Conservation (phyloP, 371 early-diverging fungal genomes). For the Mortierella sp. region DNA sequence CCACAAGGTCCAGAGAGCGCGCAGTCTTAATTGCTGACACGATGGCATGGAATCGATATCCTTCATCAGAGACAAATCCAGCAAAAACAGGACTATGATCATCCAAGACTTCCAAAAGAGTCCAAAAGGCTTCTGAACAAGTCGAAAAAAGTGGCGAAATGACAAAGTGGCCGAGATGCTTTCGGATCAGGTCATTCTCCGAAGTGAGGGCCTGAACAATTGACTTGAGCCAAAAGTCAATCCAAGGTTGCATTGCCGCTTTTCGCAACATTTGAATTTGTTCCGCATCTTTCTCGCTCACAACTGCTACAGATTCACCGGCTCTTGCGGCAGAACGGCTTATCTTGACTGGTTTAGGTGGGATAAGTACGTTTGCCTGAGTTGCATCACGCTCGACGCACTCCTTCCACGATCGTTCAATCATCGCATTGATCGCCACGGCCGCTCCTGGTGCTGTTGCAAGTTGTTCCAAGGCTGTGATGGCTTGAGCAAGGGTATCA, state of each 20-base stretch:
- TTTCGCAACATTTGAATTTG: slow-evolving; percentile 11
- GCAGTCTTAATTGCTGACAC: slow-evolving; percentile 58
- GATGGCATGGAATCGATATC: slow-evolving; percentile 44
- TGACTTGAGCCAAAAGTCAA: slow-evolving; percentile 52
- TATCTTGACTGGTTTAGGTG: background rate
- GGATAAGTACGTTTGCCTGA: slow-evolving; percentile 13
- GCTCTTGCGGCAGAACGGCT: slow-evolving; percentile 8
- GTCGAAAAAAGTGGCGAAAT: slow-evolving; percentile 45
- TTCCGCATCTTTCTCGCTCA: slow-evolving; percentile 11
- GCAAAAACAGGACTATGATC: slow-evolving; percentile 10
- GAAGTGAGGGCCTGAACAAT: slow-evolving; percentile 50
- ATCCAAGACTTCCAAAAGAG: slow-evolving; percentile 38
- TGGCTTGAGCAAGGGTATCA: slow-evolving; percentile 64
- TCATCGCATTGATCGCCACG: slow-evolving; percentile 54
- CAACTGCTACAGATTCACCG: background rate
- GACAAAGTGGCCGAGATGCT: slow-evolving; percentile 53
- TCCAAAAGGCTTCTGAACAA: slow-evolving; percentile 48
- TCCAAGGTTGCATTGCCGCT: slow-evolving; percentile 43
- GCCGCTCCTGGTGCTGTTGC: slow-evolving; percentile 76
- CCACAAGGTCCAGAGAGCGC: slow-evolving; percentile 67
- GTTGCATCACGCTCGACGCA: slow-evolving; percentile 50
- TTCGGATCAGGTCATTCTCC: slow-evolving; percentile 46
- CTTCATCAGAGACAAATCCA: slow-evolving; percentile 37
- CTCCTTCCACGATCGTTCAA: slow-evolving; percentile 50
- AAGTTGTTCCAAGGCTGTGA: slow-evolving; percentile 71